These are phyloP conservation scores for Stentor coeruleus DNA, from an alignment of 73 alveolate genomes.

Conservation along the genomic window DNA sequence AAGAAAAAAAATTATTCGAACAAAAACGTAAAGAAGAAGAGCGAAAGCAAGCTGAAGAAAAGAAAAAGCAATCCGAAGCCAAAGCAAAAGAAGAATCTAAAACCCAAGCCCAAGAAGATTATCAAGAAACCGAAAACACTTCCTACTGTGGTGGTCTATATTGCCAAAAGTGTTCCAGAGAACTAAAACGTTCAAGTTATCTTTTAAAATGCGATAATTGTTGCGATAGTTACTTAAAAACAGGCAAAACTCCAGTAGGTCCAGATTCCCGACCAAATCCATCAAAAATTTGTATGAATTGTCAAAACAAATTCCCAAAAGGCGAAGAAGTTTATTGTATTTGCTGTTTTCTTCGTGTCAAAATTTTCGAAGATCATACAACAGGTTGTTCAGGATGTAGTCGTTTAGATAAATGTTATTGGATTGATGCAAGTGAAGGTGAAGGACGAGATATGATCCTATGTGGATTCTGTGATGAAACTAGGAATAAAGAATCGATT, in stretches of 20 bases:
- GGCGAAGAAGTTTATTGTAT: background rate
- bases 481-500: background rate
- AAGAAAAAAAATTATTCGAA: background rate
- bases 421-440: background rate
- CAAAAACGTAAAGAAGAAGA: background rate
- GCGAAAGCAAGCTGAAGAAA: background rate
- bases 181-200: background rate
- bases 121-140: background rate
- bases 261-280: background rate
- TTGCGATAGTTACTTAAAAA: background rate
- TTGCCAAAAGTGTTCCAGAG: background rate
- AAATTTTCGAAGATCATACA: background rate
- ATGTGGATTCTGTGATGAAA: background rate
- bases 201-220: background rate
- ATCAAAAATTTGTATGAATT: background rate
- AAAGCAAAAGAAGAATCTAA: background rate
- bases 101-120: background rate
- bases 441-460: background rate
- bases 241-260: background rate
- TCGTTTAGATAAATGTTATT: background rate
- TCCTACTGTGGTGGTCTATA: background rate
- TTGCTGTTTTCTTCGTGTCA: background rate
- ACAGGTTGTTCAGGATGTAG: background rate
- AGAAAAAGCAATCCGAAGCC: background rate
- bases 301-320: background rate